A percentile compares a stretch with the other conserved stretches of the same genome.
Evolutionary conservation across 345 rosid species (phyloP).

Genomic region (Rhizophora apiculata): DNA sequence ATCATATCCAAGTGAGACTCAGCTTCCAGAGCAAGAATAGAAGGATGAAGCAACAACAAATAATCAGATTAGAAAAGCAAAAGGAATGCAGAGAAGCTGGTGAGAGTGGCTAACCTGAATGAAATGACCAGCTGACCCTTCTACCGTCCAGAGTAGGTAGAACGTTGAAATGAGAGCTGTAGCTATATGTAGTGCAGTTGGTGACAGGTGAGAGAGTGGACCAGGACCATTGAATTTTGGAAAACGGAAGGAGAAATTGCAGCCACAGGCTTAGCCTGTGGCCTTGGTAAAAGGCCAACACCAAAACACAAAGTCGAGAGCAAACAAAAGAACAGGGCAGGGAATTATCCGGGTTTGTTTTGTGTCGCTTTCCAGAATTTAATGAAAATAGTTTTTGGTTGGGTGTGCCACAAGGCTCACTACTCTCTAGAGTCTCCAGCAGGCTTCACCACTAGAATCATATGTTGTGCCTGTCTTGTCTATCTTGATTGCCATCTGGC

Average conservation of each 20-base stretch:
- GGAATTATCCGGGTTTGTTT: neutral
- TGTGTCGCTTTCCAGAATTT: neutral
- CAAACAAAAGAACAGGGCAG: too few species aligned
- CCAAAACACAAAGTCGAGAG: neutral
- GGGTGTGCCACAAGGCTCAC: constrained; percentile 12
- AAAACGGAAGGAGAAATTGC: constrained; percentile 8
- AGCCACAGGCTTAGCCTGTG: constrained; percentile 21
- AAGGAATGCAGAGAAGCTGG: neutral
- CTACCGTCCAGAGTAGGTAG: neutral
- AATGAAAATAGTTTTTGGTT: neutral
- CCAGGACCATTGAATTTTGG: neutral
- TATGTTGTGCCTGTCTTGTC: too few species aligned
- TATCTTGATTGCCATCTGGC: too few species aligned
- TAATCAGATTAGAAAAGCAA: neutral
- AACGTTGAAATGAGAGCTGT: neutral
- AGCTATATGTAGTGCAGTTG: neutral
- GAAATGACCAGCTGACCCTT: neutral
- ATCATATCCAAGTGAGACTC: too few species aligned
- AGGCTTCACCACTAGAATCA: too few species aligned
- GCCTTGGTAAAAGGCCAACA: constrained; percentile 17
- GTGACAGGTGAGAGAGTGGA: neutral
- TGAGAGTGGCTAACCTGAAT: neutral
- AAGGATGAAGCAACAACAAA: neutral
- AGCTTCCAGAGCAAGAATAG: neutral
- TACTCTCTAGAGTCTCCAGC: too few species aligned